phyloP scores from a whole-genome alignment of 2,329 filamentous ascomycete species.

The Trichophyton rubrum region DNA sequence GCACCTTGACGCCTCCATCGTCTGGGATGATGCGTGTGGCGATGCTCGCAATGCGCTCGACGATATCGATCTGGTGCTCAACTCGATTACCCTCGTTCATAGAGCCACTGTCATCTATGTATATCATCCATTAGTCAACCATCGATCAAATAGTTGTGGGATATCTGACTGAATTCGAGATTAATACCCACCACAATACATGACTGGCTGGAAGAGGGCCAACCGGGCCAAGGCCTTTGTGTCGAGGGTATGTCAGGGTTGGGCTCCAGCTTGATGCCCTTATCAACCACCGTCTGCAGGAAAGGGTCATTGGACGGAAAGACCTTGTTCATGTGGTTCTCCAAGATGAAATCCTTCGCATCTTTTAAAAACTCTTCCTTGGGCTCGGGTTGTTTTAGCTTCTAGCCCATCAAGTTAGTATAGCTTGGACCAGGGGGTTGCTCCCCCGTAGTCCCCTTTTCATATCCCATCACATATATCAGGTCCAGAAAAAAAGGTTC shows the following conservation, averaged over 20 bases:
- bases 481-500: not conserved
- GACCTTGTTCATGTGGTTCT: not conserved
- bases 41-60: not conserved
- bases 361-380: not conserved
- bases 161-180: no score
- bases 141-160: no score
- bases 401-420: not conserved
- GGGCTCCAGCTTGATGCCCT: not conserved
- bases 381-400: not conserved
- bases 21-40: not conserved
- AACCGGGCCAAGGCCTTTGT: not conserved
- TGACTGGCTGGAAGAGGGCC: not conserved
- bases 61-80: not conserved
- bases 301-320: not conserved
- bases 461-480: not conserved
- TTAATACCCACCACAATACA: not conserved
- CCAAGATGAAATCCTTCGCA: not conserved
- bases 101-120: not conserved
- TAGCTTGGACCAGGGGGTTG: not conserved
- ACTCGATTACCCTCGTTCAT: not conserved
- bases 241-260: not conserved
- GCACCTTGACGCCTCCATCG: not conserved
- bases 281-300: not conserved
- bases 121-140: no score
- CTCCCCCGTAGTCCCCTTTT: not conserved